Conservation (phyloP, 164 flowering plant species). For the Hamamelis virginiana region DNA sequence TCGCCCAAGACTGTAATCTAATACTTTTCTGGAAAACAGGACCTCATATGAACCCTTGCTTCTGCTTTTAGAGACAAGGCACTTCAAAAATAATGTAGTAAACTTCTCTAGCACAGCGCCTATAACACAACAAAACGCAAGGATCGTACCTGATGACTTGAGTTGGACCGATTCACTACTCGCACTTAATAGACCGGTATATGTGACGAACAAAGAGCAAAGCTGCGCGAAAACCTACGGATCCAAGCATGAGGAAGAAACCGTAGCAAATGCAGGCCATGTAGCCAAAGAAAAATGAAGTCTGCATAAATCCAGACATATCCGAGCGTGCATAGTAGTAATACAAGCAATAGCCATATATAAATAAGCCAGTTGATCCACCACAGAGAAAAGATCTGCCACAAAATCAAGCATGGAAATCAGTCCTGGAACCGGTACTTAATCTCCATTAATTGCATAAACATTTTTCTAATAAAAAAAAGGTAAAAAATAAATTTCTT, state of each 20-base stretch:
- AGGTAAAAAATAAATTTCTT: background rate
- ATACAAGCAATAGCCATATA: conserved; percentile 26
- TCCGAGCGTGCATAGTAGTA: conserved; percentile 26
- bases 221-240: conserved; percentile 26
- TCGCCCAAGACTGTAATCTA: too few species aligned
- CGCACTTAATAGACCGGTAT: conserved; percentile 30
- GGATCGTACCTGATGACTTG: background rate
- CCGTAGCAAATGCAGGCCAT: conserved; percentile 33
- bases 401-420: background rate
- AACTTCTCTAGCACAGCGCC: conserved; percentile 9
- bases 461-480: background rate
- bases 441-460: background rate
- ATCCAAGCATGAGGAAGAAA: conserved; percentile 31
- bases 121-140: background rate
- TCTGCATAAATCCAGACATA: conserved; percentile 31
- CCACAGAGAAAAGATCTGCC: conserved; percentile 30
- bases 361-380: conserved; percentile 28
- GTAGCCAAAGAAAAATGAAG: conserved; percentile 31
- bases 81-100: conserved; percentile 14
- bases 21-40: conserved; percentile 1
- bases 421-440: background rate
- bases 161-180: conserved; percentile 6
- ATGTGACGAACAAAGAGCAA: conserved; percentile 29
- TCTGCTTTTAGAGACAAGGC: background rate
- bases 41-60: conserved; percentile 1